Evolutionary conservation across 352 stramenopile genomes (phyloP).

Genomic region (Phytopythium helicoides): DNA sequence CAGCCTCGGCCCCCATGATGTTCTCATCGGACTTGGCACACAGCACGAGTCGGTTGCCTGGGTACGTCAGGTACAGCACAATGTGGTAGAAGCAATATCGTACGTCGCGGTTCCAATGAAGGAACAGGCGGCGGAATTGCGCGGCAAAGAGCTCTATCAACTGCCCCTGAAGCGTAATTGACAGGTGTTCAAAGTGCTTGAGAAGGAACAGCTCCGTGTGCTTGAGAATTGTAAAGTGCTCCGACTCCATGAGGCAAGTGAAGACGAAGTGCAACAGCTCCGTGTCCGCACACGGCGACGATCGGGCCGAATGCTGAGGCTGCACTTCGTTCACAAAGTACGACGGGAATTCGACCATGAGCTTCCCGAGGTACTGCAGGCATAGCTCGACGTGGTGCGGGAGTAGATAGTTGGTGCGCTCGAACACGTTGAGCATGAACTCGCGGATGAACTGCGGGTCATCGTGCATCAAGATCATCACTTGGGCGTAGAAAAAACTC

Average conservation of each 20-base stretch:
- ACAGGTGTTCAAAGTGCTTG: constrained; percentile 54
- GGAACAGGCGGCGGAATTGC: constrained; percentile 63
- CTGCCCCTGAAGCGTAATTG: constrained; percentile 48
- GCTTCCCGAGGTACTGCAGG: constrained; percentile 59
- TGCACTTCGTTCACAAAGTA: constrained; percentile 52
- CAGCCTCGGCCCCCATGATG: constrained; percentile 59
- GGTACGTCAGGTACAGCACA: constrained; percentile 77
- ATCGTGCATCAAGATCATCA: constrained; percentile 51
- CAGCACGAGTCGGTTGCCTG: constrained; percentile 72
- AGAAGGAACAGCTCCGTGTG: constrained; percentile 64
- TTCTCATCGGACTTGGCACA: constrained; percentile 68
- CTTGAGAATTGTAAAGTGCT: constrained; percentile 77
- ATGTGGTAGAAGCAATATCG: constrained; percentile 83
- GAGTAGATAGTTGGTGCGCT: constrained; percentile 64
- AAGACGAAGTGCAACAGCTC: constrained; percentile 51
- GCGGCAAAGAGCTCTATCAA: constrained; percentile 44
- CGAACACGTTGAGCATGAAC: constrained; percentile 56
- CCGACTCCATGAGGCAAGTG: constrained; percentile 54
- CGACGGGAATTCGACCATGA: constrained; percentile 52
- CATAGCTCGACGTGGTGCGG: constrained; percentile 71
- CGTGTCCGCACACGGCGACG: constrained; percentile 24
- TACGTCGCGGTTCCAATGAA: constrained; percentile 85
- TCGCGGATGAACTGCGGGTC: constrained; percentile 50
- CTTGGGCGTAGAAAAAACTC: constrained; percentile 50
- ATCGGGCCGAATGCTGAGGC: not conserved